phyloP scores from a whole-genome alignment of 768 basidiomycete species.

The Rhodotorula babjevae region DNA sequence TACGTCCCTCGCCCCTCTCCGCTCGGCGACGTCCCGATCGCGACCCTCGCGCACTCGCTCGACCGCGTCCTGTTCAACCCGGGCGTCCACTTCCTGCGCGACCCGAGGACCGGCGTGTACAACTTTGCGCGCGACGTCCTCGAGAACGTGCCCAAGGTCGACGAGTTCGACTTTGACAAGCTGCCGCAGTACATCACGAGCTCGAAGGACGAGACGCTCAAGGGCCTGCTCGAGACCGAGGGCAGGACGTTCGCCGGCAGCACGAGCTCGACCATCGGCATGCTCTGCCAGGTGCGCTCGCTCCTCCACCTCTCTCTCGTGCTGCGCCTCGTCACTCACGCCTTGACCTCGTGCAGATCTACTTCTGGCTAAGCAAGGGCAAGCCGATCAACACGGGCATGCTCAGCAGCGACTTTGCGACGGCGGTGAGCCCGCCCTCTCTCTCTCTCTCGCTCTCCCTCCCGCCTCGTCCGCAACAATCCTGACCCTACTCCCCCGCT shows the following conservation, averaged over 20 bases:
- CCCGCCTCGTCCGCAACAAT: not conserved
- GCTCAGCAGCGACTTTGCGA: constrained; percentile 59
- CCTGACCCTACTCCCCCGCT: not conserved
- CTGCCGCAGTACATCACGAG: constrained; percentile 69
- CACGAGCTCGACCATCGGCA: constrained; percentile 58
- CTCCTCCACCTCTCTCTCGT: not conserved
- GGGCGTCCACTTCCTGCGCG: constrained; percentile 76
- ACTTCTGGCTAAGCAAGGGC: constrained; percentile 74
- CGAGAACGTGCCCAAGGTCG: constrained; percentile 67
- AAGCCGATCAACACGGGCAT: constrained; percentile 60
- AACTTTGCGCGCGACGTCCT: constrained; percentile 68
- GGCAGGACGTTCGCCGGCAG: constrained; percentile 70
- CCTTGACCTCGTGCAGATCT: constrained; percentile 57
- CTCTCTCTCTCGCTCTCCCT: not conserved
- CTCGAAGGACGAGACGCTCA: constrained; percentile 60
- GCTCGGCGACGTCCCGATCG: constrained; percentile 47
- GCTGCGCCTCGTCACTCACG: not conserved
- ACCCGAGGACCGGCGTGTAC: constrained; percentile 77
- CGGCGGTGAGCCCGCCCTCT: not conserved
- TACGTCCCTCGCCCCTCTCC: constrained; percentile 12
- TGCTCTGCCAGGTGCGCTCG: constrained; percentile 35
- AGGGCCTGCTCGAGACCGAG: constrained; percentile 57
- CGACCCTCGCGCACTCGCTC: constrained; percentile 62
- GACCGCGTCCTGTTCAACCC: constrained; percentile 73
- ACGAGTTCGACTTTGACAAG: constrained; percentile 78